Conservation (phyloP, 2,329 filamentous ascomycete genomes). For the Sphaerostilbella broomeana region DNA sequence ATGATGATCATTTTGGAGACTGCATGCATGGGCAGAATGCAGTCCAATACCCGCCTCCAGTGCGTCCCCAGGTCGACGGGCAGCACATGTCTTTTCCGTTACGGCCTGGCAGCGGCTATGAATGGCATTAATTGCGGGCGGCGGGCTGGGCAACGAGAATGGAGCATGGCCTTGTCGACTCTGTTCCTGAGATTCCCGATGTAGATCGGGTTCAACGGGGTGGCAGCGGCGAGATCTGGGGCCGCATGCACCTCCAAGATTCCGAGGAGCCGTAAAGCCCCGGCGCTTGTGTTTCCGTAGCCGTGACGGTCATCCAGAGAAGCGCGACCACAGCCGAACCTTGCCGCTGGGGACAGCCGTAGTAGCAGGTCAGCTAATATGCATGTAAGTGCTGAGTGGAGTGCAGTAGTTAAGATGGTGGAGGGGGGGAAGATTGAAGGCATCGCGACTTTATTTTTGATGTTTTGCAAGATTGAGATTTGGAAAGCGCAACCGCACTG, state of each 20-base stretch:
- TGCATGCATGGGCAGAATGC: too few relatives aligned
- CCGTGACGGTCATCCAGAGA: slow-evolving; percentile 11
- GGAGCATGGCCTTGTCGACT: too few relatives aligned
- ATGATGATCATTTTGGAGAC: too few relatives aligned
- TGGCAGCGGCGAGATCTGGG: slow-evolving; percentile 9
- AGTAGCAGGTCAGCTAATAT: background rate
- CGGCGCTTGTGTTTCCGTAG: slow-evolving; percentile 13
- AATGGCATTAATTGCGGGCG: slow-evolving; percentile 3
- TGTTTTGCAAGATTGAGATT: too few relatives aligned
- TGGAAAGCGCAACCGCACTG: too few relatives aligned
- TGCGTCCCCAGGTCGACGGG: background rate
- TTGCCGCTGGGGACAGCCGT: slow-evolving; percentile 8
- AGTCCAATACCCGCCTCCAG: too few relatives aligned
- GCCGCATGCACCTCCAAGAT: slow-evolving; percentile 10
- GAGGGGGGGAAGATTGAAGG: slow-evolving; percentile 7
- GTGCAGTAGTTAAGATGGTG: background rate
- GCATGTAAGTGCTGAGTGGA: background rate
- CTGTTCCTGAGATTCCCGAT: slow-evolving; percentile 13
- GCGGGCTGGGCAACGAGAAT: slow-evolving; percentile 5
- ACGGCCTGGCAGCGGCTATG: slow-evolving; percentile 8
- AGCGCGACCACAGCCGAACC: slow-evolving; percentile 10
- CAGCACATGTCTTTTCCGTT: slow-evolving; percentile 2
- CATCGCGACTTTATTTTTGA: slow-evolving; percentile 11
- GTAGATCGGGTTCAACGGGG: slow-evolving; percentile 9
- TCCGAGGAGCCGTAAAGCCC: slow-evolving; percentile 13